Evolutionary conservation across 2,329 filamentous ascomycete genomes (phyloP).

Genomic region (Calonectria fujianensis): DNA sequence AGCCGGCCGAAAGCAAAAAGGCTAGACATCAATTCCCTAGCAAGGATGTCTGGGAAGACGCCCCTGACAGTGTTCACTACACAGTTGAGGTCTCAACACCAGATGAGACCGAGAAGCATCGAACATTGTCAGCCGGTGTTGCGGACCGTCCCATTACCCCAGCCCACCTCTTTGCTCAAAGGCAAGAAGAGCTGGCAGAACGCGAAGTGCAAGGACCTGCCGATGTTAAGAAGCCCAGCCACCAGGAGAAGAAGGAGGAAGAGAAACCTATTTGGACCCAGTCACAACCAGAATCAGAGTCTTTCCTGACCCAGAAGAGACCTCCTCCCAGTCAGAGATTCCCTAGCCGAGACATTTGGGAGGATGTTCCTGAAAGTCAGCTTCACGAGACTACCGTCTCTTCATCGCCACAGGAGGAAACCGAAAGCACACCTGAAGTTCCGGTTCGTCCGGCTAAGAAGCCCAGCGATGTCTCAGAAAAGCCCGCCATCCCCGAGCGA

Average conservation of each 20-base stretch:
- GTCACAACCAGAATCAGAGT: conserved; percentile 65
- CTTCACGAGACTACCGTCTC: conserved; percentile 85
- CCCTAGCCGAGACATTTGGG: conserved; percentile 95
- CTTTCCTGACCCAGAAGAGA: conserved; percentile 69
- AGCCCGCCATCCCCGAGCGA: conserved; percentile 70
- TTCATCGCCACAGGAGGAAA: conserved; percentile 57
- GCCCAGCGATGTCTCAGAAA: conserved; percentile 60
- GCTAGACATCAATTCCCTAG: conserved; percentile 87
- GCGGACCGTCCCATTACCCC: conserved; percentile 70
- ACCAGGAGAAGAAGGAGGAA: conserved; percentile 42
- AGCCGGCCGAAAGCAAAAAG: conserved; percentile 67
- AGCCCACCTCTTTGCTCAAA: conserved; percentile 79
- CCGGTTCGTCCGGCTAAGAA: conserved; percentile 63
- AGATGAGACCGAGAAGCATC: conserved; percentile 67
- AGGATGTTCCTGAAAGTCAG: conserved; percentile 91
- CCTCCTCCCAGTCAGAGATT: conserved; percentile 82
- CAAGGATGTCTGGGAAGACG: conserved; percentile 98
- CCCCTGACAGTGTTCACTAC: conserved; percentile 87
- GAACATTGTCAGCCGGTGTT: conserved; percentile 57
- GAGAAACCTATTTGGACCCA: conserved; percentile 67
- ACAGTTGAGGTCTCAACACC: conserved; percentile 90
- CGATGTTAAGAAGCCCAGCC: conserved; percentile 54
- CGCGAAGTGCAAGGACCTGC: conserved; percentile 64
- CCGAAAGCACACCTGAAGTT: conserved; percentile 55
- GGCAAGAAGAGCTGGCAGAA: conserved; percentile 79